phyloP scores from a whole-genome alignment of 257 asterid species.

The Przewalskia tangutica region DNA sequence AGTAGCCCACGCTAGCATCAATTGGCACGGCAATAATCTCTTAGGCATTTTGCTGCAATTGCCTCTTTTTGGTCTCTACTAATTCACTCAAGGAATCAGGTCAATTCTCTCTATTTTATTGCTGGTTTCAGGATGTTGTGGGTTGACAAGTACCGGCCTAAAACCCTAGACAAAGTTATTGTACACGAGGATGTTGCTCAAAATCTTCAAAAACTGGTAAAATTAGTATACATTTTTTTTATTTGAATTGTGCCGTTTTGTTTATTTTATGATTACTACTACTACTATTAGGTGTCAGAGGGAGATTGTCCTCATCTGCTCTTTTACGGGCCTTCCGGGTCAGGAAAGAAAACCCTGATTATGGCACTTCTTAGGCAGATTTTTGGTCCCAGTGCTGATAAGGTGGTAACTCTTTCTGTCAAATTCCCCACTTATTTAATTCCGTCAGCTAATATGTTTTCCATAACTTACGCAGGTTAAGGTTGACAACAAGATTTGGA shows the following conservation, averaged over 20 bases:
- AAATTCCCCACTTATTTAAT: conserved; percentile 6
- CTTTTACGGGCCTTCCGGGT: conserved; percentile 90
- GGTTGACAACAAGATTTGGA: conserved; percentile 90
- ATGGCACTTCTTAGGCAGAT: conserved; percentile 95
- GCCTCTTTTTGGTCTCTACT: background rate
- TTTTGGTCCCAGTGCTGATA: conserved; percentile 87
- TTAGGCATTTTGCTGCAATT: background rate
- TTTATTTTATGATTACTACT: background rate
- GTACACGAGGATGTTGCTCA: conserved; percentile 80
- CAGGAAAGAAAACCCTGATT: conserved; percentile 95
- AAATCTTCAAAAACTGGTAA: conserved; percentile 84
- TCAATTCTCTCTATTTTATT: background rate
- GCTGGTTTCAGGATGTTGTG: conserved; percentile 78
- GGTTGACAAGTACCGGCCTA: conserved; percentile 95
- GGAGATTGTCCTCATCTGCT: conserved; percentile 96
- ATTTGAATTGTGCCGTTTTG: background rate
- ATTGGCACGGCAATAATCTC: background rate
- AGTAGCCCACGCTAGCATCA: no score
- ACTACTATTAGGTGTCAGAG: conserved; percentile 55
- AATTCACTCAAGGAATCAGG: no score
- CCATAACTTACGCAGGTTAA: conserved; percentile 54
- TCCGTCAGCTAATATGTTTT: background rate
- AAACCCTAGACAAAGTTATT: conserved; percentile 75
- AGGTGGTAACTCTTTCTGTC: conserved; percentile 53
- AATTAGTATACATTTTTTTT: background rate